phyloP scores from a whole-genome alignment of 805 yeast species.

The Saccharomycopsis malanga region DNA sequence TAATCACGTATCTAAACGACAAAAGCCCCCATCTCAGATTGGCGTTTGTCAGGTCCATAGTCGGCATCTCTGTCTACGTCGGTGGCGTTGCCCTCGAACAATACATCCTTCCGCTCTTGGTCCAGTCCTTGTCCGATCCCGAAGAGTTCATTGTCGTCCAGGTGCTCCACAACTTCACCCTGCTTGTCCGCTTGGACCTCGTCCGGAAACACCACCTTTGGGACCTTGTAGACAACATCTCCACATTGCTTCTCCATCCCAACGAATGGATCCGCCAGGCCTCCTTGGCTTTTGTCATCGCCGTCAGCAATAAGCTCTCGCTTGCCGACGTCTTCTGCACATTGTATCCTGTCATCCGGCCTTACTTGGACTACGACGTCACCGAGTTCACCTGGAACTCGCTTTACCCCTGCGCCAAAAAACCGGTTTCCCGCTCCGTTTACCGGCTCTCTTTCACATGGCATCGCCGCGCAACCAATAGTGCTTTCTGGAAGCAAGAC shows the following conservation, averaged over 20 bases:
- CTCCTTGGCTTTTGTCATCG: constrained; percentile 51
- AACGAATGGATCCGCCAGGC: constrained; percentile 78
- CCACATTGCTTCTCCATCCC: constrained; percentile 72
- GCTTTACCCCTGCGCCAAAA: constrained; percentile 58
- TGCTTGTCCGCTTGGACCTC: constrained; percentile 50
- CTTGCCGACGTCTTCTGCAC: constrained; percentile 80
- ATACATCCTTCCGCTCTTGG: constrained; percentile 74
- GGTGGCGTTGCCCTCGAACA: constrained; percentile 82
- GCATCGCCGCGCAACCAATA: constrained; percentile 41
- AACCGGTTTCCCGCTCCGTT: constrained; percentile 59
- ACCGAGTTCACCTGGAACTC: constrained; percentile 58
- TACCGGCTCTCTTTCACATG: constrained; percentile 61
- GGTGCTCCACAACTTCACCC: constrained; percentile 54
- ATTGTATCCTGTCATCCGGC: constrained; percentile 71
- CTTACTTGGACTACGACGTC: constrained; percentile 72
- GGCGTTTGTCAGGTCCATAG: constrained; percentile 63
- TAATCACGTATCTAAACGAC: constrained; percentile 87
- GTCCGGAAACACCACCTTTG: constrained; percentile 44
- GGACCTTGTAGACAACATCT: constrained; percentile 45
- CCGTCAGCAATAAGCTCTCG: constrained; percentile 54
- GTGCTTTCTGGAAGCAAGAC: constrained; percentile 9
- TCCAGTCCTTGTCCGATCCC: constrained; percentile 76
- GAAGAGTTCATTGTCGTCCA: constrained; percentile 76
- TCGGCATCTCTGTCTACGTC: constrained; percentile 68
- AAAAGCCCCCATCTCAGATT: constrained; percentile 58